phyloP scores from a whole-genome alignment of 768 basidiomycete species.

The Boletus edulis region DNA sequence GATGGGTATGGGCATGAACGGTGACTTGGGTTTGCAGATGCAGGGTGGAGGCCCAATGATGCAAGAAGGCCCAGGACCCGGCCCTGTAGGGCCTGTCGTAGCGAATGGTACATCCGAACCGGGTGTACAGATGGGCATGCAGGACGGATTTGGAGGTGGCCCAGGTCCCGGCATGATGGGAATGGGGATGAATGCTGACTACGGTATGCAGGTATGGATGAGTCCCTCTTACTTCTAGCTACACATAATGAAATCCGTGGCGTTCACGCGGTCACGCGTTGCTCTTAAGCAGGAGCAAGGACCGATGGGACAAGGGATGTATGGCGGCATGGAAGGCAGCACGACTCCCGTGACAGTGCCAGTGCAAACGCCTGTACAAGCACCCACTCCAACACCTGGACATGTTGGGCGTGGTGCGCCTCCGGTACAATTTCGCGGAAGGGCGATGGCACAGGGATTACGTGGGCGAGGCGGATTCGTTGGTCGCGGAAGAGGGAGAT shows the following conservation, averaged over 20 bases:
- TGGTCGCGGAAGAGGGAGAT: slow-evolving; percentile 37
- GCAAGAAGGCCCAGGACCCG: slow-evolving; percentile 44
- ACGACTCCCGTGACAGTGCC: slow-evolving; percentile 46
- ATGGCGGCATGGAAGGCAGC: slow-evolving; percentile 57
- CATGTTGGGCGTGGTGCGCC: slow-evolving; percentile 31
- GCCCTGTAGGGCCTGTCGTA: slow-evolving; percentile 33
- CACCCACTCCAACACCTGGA: slow-evolving; percentile 29
- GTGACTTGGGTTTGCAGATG: slow-evolving; percentile 61
- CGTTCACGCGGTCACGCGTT: slow-evolving; percentile 26
- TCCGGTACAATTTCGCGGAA: slow-evolving; percentile 44
- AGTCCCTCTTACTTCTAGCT: slow-evolving; percentile 29
- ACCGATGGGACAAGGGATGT: slow-evolving; percentile 67
- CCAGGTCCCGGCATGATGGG: slow-evolving; percentile 59
- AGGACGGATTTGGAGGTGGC: slow-evolving; percentile 40
- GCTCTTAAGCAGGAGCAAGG: slow-evolving; percentile 50
- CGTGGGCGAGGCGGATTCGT: slow-evolving; percentile 44
- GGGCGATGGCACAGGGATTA: slow-evolving; percentile 41
- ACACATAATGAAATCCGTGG: slow-evolving; percentile 38
- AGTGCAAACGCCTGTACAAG: slow-evolving; percentile 34
- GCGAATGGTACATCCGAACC: slow-evolving; percentile 38
- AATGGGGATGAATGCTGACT: slow-evolving; percentile 72
- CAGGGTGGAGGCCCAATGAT: slow-evolving; percentile 51
- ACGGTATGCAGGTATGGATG: slow-evolving; percentile 66
- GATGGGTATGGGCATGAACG: slow-evolving; percentile 59
- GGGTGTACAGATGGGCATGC: slow-evolving; percentile 40